Percentiles rank a stretch among this genome's conserved stretches.
These are phyloP conservation scores for Camelina sativa DNA, from an alignment of 345 rosid species.

Conservation along the genomic window DNA sequence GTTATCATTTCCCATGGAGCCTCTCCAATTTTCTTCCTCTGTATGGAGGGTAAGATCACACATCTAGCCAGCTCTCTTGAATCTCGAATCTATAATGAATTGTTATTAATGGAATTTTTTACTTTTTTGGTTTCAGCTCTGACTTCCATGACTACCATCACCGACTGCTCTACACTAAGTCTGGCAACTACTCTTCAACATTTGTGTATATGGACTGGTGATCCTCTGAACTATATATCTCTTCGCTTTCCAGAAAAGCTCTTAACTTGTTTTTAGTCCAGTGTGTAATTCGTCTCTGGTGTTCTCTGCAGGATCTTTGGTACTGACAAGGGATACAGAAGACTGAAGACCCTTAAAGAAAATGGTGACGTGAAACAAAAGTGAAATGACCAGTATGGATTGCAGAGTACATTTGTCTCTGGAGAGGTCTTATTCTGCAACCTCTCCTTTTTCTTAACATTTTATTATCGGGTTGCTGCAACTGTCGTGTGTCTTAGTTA, in stretches of 20 bases:
- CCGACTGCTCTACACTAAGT: slow-evolving; percentile 92
- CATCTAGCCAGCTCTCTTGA: neutral
- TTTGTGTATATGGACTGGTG: slow-evolving; percentile 98
- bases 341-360: slow-evolving; percentile 70
- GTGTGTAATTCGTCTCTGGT: neutral
- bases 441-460: slow-evolving; percentile 16
- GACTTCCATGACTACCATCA: slow-evolving; percentile 99
- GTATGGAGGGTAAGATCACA: slow-evolving; percentile 85
- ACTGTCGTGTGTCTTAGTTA: slow-evolving; percentile 23
- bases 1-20: slow-evolving; percentile 99
- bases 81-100: neutral
- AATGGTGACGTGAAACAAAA: slow-evolving; percentile 37
- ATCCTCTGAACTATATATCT: slow-evolving; percentile 35
- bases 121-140: slow-evolving; percentile 54
- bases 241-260: neutral
- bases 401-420: slow-evolving; percentile 32
- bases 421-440: slow-evolving; percentile 34
- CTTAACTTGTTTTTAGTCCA: slow-evolving; percentile 1
- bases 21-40: slow-evolving; percentile 88
- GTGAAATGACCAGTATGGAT: slow-evolving; percentile 24
- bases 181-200: slow-evolving; percentile 96
- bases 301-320: slow-evolving; percentile 76
- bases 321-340: slow-evolving; percentile 92
- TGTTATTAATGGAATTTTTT: neutral
- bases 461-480: slow-evolving; percentile 20